Evolutionary conservation across 139 green algal species (phyloP).

Genomic region (Closterium sp.): DNA sequence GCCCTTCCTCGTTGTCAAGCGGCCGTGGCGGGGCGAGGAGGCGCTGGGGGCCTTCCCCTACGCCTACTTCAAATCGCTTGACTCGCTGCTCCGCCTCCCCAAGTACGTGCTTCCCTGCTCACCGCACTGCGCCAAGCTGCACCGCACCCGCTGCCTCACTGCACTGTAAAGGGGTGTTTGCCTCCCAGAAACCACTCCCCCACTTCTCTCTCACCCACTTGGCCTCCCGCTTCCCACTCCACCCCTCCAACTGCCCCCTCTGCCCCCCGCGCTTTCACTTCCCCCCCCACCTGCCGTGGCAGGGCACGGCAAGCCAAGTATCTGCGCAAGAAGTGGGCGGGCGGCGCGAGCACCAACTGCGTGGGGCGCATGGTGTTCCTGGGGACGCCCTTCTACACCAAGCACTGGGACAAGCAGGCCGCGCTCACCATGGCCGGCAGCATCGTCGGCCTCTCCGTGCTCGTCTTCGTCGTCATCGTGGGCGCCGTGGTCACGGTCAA

Average conservation of each 20-base stretch:
- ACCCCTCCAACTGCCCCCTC: background rate
- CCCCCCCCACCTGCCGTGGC: background rate
- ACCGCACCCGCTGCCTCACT: no score
- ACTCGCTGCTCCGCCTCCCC: slow-evolving; percentile 1
- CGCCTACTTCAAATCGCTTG: background rate
- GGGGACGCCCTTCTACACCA: slow-evolving; percentile 29
- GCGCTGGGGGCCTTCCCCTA: background rate
- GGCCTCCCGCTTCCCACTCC: background rate
- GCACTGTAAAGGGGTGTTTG: background rate
- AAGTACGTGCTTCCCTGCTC: background rate
- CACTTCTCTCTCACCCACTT: background rate
- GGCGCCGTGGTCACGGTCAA: background rate
- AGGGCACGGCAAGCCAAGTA: background rate
- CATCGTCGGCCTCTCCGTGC: background rate
- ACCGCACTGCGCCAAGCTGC: background rate
- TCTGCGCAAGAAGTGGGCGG: background rate
- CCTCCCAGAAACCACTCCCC: background rate
- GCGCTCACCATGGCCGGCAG: background rate
- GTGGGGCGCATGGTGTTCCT: slow-evolving; percentile 8
- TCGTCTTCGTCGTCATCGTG: slow-evolving; percentile 3
- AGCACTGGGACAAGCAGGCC: slow-evolving; percentile 2
- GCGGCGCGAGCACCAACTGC: background rate
- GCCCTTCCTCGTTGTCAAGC: background rate
- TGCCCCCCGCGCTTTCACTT: background rate
- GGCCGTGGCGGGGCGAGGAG: slow-evolving; percentile 1